Evolutionary conservation across 2,329 filamentous ascomycete genomes (phyloP).

Genomic region (Ascochyta lentis): DNA sequence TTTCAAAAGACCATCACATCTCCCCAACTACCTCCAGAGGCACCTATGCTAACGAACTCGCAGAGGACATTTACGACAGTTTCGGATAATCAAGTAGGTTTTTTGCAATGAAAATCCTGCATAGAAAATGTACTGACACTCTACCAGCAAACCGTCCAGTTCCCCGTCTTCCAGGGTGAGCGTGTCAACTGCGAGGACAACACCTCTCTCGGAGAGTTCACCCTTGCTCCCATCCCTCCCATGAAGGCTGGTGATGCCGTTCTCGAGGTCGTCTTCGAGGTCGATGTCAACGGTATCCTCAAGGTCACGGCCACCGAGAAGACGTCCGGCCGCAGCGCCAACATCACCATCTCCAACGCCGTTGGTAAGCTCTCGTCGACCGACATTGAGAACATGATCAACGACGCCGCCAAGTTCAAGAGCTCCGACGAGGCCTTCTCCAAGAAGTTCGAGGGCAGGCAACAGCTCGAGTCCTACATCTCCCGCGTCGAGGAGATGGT

Average conservation of each 20-base stretch:
- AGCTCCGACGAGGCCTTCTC: conserved; percentile 95
- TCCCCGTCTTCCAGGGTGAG: conserved; percentile 95
- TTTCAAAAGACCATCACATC: not conserved
- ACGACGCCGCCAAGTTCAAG: conserved; percentile 98
- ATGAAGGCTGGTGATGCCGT: conserved; percentile 96
- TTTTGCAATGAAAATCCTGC: too few species aligned
- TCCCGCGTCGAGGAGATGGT: conserved; percentile 98
- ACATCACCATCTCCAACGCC: conserved; percentile 99
- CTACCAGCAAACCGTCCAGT: conserved; percentile 73
- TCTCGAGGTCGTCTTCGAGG: conserved; percentile 97
- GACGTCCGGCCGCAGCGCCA: conserved; percentile 94
- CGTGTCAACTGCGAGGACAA: conserved; percentile 98
- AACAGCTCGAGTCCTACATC: conserved; percentile 99
- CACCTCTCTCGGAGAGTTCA: conserved; percentile 97
- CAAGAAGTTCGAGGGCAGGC: conserved; percentile 99
- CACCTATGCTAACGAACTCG: not conserved
- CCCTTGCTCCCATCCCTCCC: conserved; percentile 81
- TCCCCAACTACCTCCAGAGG: not conserved
- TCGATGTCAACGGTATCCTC: conserved; percentile 99
- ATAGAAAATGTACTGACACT: conserved; percentile 6
- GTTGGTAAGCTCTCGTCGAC: conserved; percentile 94
- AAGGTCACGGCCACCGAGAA: conserved; percentile 99
- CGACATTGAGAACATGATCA: conserved; percentile 99
- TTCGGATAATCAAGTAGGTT: conserved; percentile 51
- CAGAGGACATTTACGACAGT: conserved; percentile 84